Evolutionary conservation across 2,329 filamentous ascomycete genomes (phyloP).

Genomic region (Penicillium sp.): DNA sequence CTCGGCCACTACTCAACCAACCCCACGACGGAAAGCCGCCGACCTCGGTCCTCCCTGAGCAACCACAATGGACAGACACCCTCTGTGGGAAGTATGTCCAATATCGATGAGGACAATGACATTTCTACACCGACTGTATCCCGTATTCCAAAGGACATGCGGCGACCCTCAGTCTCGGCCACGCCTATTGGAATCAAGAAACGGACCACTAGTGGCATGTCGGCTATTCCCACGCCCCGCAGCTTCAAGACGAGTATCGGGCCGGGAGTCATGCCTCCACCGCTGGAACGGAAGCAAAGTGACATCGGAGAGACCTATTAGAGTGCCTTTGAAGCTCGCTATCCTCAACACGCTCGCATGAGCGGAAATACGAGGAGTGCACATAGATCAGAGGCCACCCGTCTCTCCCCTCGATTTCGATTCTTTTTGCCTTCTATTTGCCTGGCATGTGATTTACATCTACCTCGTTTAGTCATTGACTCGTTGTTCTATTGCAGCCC

Average conservation of each 20-base stretch:
- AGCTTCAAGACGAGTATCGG: constrained; percentile 49
- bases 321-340: constrained; percentile 18
- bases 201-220: constrained; percentile 57
- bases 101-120: constrained; percentile 59
- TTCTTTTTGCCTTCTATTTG: constrained; percentile 8
- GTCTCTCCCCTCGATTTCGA: constrained; percentile 1
- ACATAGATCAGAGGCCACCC: neutral
- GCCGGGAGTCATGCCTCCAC: constrained; percentile 53
- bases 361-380: neutral
- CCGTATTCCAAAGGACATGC: constrained; percentile 40
- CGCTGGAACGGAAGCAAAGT: constrained; percentile 55
- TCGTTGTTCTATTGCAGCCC: constrained; percentile 17
- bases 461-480: constrained; percentile 5
- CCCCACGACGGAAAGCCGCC: constrained; percentile 57
- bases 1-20: constrained; percentile 61
- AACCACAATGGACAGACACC: constrained; percentile 63
- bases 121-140: constrained; percentile 54
- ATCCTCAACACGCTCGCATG: neutral
- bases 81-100: constrained; percentile 62
- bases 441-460: constrained; percentile 15
- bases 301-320: constrained; percentile 65
- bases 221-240: constrained; percentile 47
- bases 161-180: constrained; percentile 55
- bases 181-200: constrained; percentile 57
- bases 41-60: constrained; percentile 74